These are phyloP conservation scores for Pleurotus cornucopiae DNA, from an alignment of 768 basidiomycete genomes.

Conservation along the genomic window DNA sequence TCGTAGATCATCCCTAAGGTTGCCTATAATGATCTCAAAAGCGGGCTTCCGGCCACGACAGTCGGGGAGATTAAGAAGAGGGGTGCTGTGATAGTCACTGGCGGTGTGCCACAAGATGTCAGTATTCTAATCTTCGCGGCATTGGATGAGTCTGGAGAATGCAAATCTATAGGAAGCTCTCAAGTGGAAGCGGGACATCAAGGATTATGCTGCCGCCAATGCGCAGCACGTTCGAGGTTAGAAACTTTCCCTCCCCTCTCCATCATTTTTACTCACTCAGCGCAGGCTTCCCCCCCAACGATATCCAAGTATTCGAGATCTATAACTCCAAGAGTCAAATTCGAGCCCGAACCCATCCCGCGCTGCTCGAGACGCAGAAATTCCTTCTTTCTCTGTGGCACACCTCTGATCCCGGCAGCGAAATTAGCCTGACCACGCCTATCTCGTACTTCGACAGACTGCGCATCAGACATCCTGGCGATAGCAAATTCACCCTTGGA, in stretches of 20 bases:
- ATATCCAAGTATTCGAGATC: constrained; percentile 71
- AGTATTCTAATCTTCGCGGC: constrained; percentile 15
- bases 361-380: constrained; percentile 51
- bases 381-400: constrained; percentile 60
- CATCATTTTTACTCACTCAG: background rate
- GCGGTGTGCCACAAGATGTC: constrained; percentile 52
- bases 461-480: constrained; percentile 70
- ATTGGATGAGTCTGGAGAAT: background rate
- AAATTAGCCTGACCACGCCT: constrained; percentile 49
- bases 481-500: constrained; percentile 60
- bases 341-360: constrained; percentile 63
- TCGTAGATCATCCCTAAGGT: constrained; percentile 50
- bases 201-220: constrained; percentile 51
- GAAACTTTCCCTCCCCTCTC: background rate
- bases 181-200: constrained; percentile 51
- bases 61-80: constrained; percentile 39
- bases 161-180: constrained; percentile 44
- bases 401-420: constrained; percentile 34
- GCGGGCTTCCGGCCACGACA: constrained; percentile 44
- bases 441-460: constrained; percentile 78
- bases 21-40: constrained; percentile 36
- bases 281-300: constrained; percentile 59
- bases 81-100: constrained; percentile 55
- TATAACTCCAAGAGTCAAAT: constrained; percentile 67
- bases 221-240: constrained; percentile 42